A percentile compares a stretch with the other conserved stretches of the same genome.
phyloP scores from a whole-genome alignment of 805 yeast species.

The Saccharomyces jurei region DNA sequence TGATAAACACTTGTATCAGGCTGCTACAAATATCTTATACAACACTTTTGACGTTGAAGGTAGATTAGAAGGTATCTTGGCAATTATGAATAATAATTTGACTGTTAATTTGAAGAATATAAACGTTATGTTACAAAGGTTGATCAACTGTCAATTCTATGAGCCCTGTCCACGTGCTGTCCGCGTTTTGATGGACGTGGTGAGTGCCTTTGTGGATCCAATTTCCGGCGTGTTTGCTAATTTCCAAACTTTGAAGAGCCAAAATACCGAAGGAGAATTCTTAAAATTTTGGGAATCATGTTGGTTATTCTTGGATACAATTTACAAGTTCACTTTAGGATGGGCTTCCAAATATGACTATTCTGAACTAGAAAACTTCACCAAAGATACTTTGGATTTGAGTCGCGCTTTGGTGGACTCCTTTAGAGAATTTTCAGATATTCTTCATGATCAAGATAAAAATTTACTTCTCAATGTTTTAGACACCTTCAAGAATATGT shows the following conservation, averaged over 20 bases:
- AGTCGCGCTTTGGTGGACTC: conserved; percentile 63
- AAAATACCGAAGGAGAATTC: conserved; percentile 22
- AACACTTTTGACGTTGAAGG: conserved; percentile 77
- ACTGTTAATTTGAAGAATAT: conserved; percentile 42
- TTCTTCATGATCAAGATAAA: conserved; percentile 29
- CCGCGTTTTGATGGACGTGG: conserved; percentile 65
- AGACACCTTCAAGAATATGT: conserved; percentile 56
- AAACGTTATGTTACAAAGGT: conserved; percentile 36
- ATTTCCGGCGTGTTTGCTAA: conserved; percentile 46
- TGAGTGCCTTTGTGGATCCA: conserved; percentile 57
- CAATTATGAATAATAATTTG: conserved; percentile 40
- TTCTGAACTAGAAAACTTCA: conserved; percentile 61
- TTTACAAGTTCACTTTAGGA: conserved; percentile 54
- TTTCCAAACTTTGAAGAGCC: conserved; percentile 17
- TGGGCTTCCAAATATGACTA: conserved; percentile 68
- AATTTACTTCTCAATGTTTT: conserved; percentile 47
- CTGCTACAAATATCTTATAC: conserved; percentile 62
- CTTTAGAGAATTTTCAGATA: conserved; percentile 41
- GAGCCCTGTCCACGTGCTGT: conserved; percentile 74
- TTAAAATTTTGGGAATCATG: conserved; percentile 55
- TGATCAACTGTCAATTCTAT: conserved; percentile 42
- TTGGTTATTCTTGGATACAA: conserved; percentile 67
- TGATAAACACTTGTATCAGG: conserved; percentile 47
- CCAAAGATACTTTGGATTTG: conserved; percentile 77
- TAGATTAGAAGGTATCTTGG: conserved; percentile 64